These are phyloP conservation scores for Ophiostoma ulmi DNA, from an alignment of 2,329 filamentous ascomycete species.

Conservation along the genomic window DNA sequence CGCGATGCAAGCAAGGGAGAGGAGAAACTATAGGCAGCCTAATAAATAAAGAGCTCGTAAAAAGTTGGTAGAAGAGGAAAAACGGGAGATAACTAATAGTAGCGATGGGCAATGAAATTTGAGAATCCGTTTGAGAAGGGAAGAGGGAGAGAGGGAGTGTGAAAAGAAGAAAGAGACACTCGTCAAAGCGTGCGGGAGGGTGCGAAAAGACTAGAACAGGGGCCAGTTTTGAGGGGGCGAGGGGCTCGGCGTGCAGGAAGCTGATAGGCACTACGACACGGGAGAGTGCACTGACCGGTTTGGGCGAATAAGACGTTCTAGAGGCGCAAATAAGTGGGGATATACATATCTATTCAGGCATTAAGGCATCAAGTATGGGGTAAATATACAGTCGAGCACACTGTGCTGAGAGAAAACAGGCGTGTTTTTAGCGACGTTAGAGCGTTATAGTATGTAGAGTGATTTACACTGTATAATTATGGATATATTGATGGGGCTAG, in stretches of 20 bases:
- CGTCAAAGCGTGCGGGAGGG: neutral
- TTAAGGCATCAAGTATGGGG: neutral
- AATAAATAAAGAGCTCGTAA: neutral
- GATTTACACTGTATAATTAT: neutral
- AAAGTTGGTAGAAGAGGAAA: neutral
- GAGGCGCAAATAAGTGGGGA: neutral
- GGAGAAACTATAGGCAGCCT: neutral
- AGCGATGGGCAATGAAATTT: neutral
- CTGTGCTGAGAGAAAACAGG: neutral
- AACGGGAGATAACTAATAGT: neutral
- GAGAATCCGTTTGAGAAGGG: neutral
- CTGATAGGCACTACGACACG: neutral
- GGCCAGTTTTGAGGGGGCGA: neutral
- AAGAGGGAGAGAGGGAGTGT: neutral
- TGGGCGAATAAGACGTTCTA: neutral
- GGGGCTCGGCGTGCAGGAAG: neutral
- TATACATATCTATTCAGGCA: neutral
- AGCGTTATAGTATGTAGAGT: neutral
- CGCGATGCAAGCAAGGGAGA: slow-evolving; percentile 12
- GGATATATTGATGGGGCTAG: neutral
- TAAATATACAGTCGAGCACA: neutral
- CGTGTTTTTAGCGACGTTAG: neutral
- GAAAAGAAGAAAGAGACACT: neutral
- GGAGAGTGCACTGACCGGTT: neutral
- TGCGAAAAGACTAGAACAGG: neutral